phyloP scores from a whole-genome alignment of 108 stramenopile genomes.

The Cyclotella sp. region DNA sequence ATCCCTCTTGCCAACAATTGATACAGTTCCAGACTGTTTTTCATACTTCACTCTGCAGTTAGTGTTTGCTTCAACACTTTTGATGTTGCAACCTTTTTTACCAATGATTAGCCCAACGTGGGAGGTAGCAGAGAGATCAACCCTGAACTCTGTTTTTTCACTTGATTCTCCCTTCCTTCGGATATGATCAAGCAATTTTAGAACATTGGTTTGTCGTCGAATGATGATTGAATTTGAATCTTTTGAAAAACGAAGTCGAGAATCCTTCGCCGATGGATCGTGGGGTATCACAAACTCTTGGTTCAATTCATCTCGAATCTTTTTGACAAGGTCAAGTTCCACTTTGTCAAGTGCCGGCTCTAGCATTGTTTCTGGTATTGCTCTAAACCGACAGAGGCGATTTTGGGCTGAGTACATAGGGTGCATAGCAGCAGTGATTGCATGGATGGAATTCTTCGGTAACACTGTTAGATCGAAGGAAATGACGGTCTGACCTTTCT shows the following conservation, averaged over 20 bases:
- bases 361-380: neutral
- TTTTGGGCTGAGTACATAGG: conserved; percentile 1
- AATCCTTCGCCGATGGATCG: neutral
- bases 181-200: neutral
- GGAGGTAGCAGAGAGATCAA: neutral
- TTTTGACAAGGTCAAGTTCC: neutral
- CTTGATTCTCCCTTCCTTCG: neutral
- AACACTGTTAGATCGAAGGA: neutral
- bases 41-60: neutral
- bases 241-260: neutral
- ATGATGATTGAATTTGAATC: conserved; percentile 2
- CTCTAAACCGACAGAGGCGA: neutral
- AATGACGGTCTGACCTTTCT: neutral
- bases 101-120: conserved; percentile 6
- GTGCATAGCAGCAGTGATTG: conserved; percentile 4
- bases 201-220: neutral
- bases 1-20: conserved; percentile 1
- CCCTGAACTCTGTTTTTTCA: neutral
- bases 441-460: neutral
- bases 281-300: neutral
- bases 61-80: neutral
- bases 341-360: neutral
- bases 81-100: neutral
- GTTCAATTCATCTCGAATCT: neutral
- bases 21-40: neutral